Percentiles rank a stretch among this genome's conserved stretches.
Conservation (phyloP, 2,329 filamentous ascomycete species). For the Ceratocystis ficicola region DNA sequence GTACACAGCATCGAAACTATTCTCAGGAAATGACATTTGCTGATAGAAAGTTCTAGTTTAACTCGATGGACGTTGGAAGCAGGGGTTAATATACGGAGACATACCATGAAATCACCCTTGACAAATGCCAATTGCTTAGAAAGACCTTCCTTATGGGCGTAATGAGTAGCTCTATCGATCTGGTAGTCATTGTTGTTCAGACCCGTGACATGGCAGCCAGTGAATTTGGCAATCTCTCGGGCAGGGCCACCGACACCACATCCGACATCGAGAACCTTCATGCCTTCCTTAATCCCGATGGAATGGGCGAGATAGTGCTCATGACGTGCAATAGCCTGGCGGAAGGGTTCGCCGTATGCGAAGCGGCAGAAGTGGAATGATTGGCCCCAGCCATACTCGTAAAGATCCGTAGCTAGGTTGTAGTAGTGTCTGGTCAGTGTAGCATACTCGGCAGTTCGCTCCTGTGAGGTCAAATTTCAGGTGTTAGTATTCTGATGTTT, state of each 20-base stretch:
- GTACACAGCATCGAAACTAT: conserved; percentile 88
- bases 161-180: conserved; percentile 80
- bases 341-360: conserved; percentile 72
- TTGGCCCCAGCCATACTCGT: conserved; percentile 93
- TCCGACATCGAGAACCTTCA: conserved; percentile 88
- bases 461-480: conserved; percentile 34
- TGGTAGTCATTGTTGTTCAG: conserved; percentile 99
- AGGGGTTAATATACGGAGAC: conserved; percentile 21
- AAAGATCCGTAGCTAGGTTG: conserved; percentile 89
- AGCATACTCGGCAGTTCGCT: conserved; percentile 77
- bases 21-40: conserved; percentile 91
- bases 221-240: conserved; percentile 92
- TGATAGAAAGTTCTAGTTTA: conserved; percentile 27
- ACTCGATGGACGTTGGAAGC: not conserved
- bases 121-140: conserved; percentile 69
- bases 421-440: conserved; percentile 93
- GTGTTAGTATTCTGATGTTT: not conserved
- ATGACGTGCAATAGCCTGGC: conserved; percentile 85
- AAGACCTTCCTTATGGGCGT: conserved; percentile 71
- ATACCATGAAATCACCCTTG: conserved; percentile 91
- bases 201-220: conserved; percentile 75
- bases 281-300: conserved; percentile 73
- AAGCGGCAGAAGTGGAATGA: conserved; percentile 98
- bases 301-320: conserved; percentile 93
- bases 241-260: conserved; percentile 95